Conservation (phyloP, 2,329 filamentous ascomycete genomes). For the Blastomyces gilchristii region DNA sequence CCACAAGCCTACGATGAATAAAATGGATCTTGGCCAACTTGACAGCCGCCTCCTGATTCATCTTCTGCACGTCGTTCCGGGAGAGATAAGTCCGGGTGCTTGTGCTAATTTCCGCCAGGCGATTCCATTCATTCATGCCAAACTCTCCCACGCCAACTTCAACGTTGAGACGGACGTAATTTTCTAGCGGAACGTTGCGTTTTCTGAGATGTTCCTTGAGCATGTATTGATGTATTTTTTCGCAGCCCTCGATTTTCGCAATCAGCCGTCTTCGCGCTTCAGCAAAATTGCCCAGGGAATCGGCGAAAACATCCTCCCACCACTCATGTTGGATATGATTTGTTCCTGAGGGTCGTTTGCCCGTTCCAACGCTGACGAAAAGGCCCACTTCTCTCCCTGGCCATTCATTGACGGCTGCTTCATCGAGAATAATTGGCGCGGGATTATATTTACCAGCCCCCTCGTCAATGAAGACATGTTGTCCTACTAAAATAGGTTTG, state of each 20-base stretch:
- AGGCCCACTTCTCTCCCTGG: conserved; percentile 86
- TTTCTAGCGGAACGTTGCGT: conserved; percentile 71
- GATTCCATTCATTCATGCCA: conserved; percentile 96
- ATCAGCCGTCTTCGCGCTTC: conserved; percentile 80
- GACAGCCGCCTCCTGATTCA: conserved; percentile 64
- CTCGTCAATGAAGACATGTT: conserved; percentile 89
- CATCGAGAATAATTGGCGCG: conserved; percentile 71
- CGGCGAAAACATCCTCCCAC: conserved; percentile 77
- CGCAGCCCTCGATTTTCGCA: conserved; percentile 88
- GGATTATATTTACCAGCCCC: conserved; percentile 89
- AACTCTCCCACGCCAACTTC: conserved; percentile 94
- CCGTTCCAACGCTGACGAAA: conserved; percentile 89
- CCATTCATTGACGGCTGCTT: conserved; percentile 88
- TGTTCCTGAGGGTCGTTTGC: conserved; percentile 65
- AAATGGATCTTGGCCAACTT: conserved; percentile 77
- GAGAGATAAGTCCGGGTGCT: conserved; percentile 75
- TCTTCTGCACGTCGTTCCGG: conserved; percentile 61
- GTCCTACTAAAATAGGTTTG: conserved; percentile 88
- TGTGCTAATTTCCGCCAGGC: conserved; percentile 89
- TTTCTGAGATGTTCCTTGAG: conserved; percentile 63
- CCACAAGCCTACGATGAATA: conserved; percentile 59
- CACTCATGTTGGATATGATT: conserved; percentile 62
- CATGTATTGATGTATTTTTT: conserved; percentile 83
- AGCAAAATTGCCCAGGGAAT: conserved; percentile 71
- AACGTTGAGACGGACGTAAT: conserved; percentile 95